Evolutionary conservation across 805 yeast genomes (phyloP).

Genomic region (Yarrowia divulgata): DNA sequence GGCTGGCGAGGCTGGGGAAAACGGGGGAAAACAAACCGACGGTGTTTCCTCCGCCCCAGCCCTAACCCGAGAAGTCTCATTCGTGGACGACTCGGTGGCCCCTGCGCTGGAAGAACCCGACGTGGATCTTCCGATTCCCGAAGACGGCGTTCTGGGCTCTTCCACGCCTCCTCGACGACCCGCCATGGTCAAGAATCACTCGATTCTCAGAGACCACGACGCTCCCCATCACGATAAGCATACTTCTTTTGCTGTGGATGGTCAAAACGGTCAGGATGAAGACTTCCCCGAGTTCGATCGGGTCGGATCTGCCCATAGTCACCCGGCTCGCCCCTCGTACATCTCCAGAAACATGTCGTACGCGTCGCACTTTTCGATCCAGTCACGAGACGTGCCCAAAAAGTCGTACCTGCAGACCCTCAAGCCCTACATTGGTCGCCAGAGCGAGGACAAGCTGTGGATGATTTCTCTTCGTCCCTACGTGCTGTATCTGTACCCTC

Average conservation of each 20-base stretch:
- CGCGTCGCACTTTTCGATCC: not conserved
- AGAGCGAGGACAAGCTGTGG: constrained; percentile 60
- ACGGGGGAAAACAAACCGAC: too few relatives aligned
- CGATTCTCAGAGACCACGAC: constrained; percentile 13
- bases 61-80: constrained; percentile 9
- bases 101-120: constrained; percentile 1
- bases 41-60: not conserved
- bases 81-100: not conserved
- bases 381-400: constrained; percentile 34
- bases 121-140: constrained; percentile 13
- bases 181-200: constrained; percentile 4
- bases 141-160: constrained; percentile 11
- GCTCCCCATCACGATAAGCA: constrained; percentile 3
- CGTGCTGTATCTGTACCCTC: constrained; percentile 58
- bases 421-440: constrained; percentile 58
- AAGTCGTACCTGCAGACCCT: constrained; percentile 51
- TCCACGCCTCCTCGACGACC: constrained; percentile 30
- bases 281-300: not conserved
- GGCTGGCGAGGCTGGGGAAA: not conserved
- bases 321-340: constrained; percentile 7
- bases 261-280: not conserved
- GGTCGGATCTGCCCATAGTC: too few relatives aligned
- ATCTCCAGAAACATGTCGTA: constrained; percentile 10
- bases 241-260: constrained; percentile 21
- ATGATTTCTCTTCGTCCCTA: constrained; percentile 64